Evolutionary conservation across 2,329 filamentous ascomycete genomes (phyloP), one percentile per base, ranked within the genome.

Genomic region (Drechslerella coelobrocha): DNA sequence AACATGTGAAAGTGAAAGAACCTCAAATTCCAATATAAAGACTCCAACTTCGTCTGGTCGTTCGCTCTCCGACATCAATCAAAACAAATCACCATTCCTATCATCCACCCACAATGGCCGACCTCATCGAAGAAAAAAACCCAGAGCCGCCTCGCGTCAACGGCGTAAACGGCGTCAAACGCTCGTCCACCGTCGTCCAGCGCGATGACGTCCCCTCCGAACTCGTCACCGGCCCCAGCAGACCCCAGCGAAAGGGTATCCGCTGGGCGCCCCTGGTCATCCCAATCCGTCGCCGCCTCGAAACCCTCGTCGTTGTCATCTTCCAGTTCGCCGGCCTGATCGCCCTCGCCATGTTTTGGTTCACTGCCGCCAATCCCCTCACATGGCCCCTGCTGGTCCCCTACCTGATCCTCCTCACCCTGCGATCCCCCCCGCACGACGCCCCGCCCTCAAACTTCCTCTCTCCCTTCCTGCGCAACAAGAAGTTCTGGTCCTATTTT

Each of bases 281-380:
- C 21, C 89, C 90, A 1, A 81, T 91, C 52, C 84, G 84, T 75
- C 85, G 90, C 45, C 85, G 90, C 24, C 79, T 91, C 50, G 89
- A 93, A 79, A 94, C 92, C 2, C 84, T 92, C 37, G 85, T 93
- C 2, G 89, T 92, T 10, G 81, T 92, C 7, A 84, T 86, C 75
- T 89, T 92, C 79, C 90, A 86, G 72, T 83, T 90, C 74, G 86
- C 84, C 61, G 89, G 92, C 72, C 84, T 86, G n/a, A 80, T 86
- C 23, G 84, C 86, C 75, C 83, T 96, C 3, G 89, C 90, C 3
- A 79, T 88, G 65, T 97, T 97, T 82, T 96, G 96, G 82, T 89
- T 95, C 77, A 86, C 92, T 31, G 96, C 92, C 79, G 89, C 91
- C 61, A 92, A 96, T 62, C 94, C 94, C 0, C 81, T 97, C n/a